Percentiles rank a stretch among this genome's conserved stretches.
Evolutionary conservation across 1,139 yeast species (phyloP).

Genomic region (Meyerozyma sp.): DNA sequence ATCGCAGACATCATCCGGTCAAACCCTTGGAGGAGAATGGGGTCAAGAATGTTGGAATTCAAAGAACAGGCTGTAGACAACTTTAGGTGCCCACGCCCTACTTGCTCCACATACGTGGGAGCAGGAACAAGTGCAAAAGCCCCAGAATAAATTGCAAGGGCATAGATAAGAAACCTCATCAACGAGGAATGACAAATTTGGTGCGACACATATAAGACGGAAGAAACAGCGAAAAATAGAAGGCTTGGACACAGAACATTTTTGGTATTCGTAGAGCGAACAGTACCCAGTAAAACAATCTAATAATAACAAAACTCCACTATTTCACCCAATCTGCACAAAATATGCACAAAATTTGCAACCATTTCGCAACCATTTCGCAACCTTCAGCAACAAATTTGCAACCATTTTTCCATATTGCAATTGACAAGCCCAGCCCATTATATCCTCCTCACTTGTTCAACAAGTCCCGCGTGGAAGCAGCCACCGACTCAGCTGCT

Average conservation of each 20-base stretch:
- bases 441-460: background rate
- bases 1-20: background rate
- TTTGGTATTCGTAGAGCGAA: no score
- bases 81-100: background rate
- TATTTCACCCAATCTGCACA: no score
- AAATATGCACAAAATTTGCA: no score
- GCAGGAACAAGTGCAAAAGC: background rate
- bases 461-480: background rate
- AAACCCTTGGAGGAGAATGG: background rate
- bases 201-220: background rate
- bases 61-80: background rate
- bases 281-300: background rate
- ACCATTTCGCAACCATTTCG: no score
- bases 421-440: no score
- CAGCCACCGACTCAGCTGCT: conserved; percentile 1
- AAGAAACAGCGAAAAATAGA: no score
- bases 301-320: no score
- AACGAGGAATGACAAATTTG: background rate
- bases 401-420: no score
- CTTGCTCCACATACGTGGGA: background rate
- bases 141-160: background rate
- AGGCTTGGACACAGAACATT: no score
- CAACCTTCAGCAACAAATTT: no score
- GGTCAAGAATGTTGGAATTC: background rate
- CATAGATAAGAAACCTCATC: background rate